A percentile compares a stretch with the other conserved stretches of the same genome.
Conservation (phyloP, 2,329 filamentous ascomycete species). For the Cercospora sp. region DNA sequence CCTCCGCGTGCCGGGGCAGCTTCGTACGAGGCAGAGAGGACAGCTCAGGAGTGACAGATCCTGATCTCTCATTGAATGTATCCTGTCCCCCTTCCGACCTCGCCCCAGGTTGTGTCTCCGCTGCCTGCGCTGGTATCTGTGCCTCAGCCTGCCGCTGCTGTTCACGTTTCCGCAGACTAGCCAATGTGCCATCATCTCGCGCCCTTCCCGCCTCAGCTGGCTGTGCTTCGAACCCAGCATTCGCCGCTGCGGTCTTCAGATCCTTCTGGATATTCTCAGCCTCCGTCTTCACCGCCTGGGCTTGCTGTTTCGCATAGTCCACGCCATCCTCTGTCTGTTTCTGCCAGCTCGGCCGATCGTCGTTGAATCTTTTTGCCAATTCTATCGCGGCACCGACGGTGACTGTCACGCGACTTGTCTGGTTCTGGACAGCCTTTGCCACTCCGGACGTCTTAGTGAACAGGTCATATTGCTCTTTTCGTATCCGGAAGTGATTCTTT, state of each 20-base stretch:
- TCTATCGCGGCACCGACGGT: slow-evolving; percentile 62
- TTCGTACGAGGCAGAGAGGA: slow-evolving; percentile 56
- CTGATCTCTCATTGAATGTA: slow-evolving; percentile 57
- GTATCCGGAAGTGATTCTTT: slow-evolving; percentile 58
- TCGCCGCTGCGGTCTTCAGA: slow-evolving; percentile 10
- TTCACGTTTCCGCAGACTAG: slow-evolving; percentile 31
- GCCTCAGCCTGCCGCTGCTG: slow-evolving; percentile 53
- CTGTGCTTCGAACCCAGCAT: slow-evolving; percentile 13
- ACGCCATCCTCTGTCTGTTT: slow-evolving; percentile 20
- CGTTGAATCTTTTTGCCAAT: slow-evolving; percentile 59
- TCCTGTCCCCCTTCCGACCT: slow-evolving; percentile 48
- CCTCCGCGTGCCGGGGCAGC: slow-evolving; percentile 54
- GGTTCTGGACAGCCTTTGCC: slow-evolving; percentile 61
- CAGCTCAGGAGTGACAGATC: slow-evolving; percentile 47
- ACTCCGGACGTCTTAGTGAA: slow-evolving; percentile 66
- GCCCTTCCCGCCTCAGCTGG: slow-evolving; percentile 2
- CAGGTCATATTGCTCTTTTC: slow-evolving; percentile 61
- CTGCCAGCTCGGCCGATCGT: slow-evolving; percentile 43
- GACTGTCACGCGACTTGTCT: slow-evolving; percentile 62
- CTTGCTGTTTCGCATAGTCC: slow-evolving; percentile 16
- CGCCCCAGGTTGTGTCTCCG: slow-evolving; percentile 44
- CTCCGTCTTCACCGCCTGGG: slow-evolving; percentile 35
- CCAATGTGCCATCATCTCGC: slow-evolving; percentile 41
- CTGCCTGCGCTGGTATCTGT: slow-evolving; percentile 53
- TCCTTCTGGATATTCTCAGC: slow-evolving; percentile 22